Percentiles rank a stretch among this genome's conserved stretches.
Conservation (phyloP, 768 basidiomycete genomes). For the Suillus lakei region DNA sequence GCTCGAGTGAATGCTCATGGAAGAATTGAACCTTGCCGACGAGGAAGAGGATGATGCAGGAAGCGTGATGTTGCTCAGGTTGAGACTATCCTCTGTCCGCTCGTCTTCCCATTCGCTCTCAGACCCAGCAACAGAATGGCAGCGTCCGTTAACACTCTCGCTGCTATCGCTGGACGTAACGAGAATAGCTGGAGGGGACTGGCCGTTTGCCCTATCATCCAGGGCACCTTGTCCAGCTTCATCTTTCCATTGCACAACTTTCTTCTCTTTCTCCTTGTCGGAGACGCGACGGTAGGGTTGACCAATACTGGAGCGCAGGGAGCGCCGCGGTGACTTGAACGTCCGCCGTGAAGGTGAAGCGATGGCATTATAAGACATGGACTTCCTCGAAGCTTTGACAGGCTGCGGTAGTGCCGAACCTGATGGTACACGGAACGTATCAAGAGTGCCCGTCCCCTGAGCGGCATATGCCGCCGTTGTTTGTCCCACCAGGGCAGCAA, state of each 20-base stretch:
- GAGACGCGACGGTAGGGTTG: constrained; percentile 68
- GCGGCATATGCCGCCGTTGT: constrained; percentile 64
- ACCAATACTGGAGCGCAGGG: constrained; percentile 65
- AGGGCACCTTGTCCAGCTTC: constrained; percentile 84
- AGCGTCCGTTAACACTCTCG: constrained; percentile 32
- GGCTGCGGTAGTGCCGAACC: constrained; percentile 53
- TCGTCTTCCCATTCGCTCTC: constrained; percentile 94
- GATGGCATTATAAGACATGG: constrained; percentile 46
- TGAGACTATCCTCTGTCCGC: constrained; percentile 79
- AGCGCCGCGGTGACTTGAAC: constrained; percentile 70
- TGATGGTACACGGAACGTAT: constrained; percentile 52
- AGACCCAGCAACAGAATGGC: constrained; percentile 59
- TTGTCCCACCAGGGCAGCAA: constrained; percentile 69
- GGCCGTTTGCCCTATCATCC: constrained; percentile 58
- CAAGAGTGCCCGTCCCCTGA: constrained; percentile 42
- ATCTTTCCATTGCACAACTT: constrained; percentile 87
- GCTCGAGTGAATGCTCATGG: constrained; percentile 16
- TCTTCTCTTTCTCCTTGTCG: constrained; percentile 66
- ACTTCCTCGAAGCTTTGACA: constrained; percentile 45
- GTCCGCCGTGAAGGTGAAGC: constrained; percentile 54
- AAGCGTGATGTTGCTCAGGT: constrained; percentile 51
- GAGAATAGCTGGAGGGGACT: constrained; percentile 19
- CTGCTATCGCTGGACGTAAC: constrained; percentile 44
- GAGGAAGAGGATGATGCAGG: constrained; percentile 37
- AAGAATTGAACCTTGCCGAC: constrained; percentile 32